Base-by-base conservation (phyloP, 1,284 basidiomycete genomes). In the Agroathelia rolfsii region DNA sequence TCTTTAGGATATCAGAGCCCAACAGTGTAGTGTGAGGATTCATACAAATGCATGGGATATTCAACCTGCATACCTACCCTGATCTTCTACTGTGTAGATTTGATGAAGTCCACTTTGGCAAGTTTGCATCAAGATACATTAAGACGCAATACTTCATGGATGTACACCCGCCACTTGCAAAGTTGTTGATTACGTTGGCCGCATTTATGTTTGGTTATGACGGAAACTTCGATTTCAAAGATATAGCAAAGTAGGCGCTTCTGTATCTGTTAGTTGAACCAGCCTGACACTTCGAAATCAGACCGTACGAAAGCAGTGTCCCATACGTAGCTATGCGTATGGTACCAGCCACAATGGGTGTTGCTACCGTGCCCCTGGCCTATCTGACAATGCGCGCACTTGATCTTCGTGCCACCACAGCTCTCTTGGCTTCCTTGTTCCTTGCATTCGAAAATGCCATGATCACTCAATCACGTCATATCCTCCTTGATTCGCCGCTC, bases 251-350 rank as follows among this genome's bases (percentile, higher is more conserved):
- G 87, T 89, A 50, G 43, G 85, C 69, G 14, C 19, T 2, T 18
- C 22, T 10, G 3, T 24, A 41, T 16, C 8, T 25, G 21, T 41
- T 34, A 17, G 19, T 28, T 24, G 13, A 41, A 17, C 12, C 32
- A 19, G 24, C 16, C 14, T 12, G 38, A 6, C 16, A 5, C 28
- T n/a, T 11, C 18, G 24, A 13, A 12, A 23, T 1, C 48, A 92
- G 87, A 57, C 56, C 72, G 14, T 95, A 93, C 55, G 77, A 82
- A 41, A 64, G n/a, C n/a, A n/a, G 76, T 42, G 89, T 93, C 5
- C 95, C 95, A 1, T 99, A 97, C 52, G 77, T 97, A 40, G 84
- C 86, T 31, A 97, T 99, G 94, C 85, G 95, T 17, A 66, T 88
- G 55, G 66, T 98, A 24, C 90, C 93, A 4, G 93, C 89, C 3